A percentile compares a stretch with the other conserved stretches of the same genome.
Conservation (phyloP, 805 yeast species). For the Wickerhamiella galacta region DNA sequence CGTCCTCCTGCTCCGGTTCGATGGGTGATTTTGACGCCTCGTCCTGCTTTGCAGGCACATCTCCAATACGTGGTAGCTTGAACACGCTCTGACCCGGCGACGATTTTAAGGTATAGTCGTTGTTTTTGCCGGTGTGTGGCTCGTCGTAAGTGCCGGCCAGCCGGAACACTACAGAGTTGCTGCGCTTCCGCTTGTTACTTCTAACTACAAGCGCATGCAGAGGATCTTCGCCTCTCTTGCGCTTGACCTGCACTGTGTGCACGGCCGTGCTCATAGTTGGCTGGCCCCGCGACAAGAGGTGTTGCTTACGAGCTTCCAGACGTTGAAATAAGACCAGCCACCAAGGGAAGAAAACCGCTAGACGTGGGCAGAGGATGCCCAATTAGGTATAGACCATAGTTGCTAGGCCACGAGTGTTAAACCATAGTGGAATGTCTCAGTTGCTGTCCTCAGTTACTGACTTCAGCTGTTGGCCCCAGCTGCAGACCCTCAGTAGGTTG, state of each 20-base stretch:
- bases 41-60: neutral
- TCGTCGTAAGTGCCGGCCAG: conserved; percentile 17
- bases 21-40: neutral
- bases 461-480: too few relatives aligned
- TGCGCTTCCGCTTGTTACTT: conserved; percentile 10
- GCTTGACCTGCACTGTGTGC: conserved; percentile 50
- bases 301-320: neutral
- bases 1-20: neutral
- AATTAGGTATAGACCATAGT: too few relatives aligned
- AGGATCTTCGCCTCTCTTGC: conserved; percentile 78
- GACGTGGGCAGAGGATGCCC: too few relatives aligned
- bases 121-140: conserved; percentile 2
- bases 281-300: neutral
- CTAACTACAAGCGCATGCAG: conserved; percentile 45
- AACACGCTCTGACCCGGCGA: conserved; percentile 17
- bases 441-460: too few relatives aligned
- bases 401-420: too few relatives aligned
- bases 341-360: too few relatives aligned
- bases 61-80: conserved; percentile 16
- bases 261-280: conserved; percentile 4
- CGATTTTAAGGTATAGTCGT: conserved; percentile 12
- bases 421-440: too few relatives aligned
- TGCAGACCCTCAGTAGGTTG: too few relatives aligned
- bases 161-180: conserved; percentile 12
- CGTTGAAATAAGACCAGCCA: too few relatives aligned